Evolutionary conservation across 2,329 filamentous ascomycete genomes (phyloP).

Genomic region (Talaromyces piceae): DNA sequence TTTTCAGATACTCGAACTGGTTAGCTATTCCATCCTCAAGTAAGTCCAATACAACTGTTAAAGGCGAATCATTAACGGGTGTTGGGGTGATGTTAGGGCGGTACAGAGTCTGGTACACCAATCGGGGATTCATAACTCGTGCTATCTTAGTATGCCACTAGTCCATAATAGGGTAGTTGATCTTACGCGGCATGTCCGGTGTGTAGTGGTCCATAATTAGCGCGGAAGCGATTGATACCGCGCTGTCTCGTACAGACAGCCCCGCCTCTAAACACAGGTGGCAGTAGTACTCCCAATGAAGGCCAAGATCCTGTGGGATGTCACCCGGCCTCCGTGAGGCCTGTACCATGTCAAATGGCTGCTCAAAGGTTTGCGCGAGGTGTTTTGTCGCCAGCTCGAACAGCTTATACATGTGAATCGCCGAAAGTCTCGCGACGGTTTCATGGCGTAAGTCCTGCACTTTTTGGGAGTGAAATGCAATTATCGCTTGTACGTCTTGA

Average conservation of each 20-base stretch:
- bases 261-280: background rate
- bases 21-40: background rate
- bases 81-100: background rate
- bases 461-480: background rate
- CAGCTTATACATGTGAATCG: background rate
- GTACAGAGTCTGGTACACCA: slow-evolving; percentile 14
- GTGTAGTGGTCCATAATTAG: slow-evolving; percentile 20
- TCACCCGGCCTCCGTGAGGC: background rate
- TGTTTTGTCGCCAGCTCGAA: background rate
- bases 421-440: background rate
- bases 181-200: slow-evolving; percentile 10
- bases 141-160: background rate
- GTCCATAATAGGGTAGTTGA: background rate
- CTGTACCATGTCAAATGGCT: background rate
- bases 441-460: background rate
- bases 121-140: slow-evolving; percentile 12
- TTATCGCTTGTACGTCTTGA: background rate
- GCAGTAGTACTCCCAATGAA: background rate
- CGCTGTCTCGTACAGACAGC: background rate
- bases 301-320: background rate
- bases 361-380: background rate
- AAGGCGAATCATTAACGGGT: background rate
- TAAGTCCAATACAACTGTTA: background rate
- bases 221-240: slow-evolving; percentile 11
- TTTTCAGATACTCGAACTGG: background rate